Percentiles rank a stretch among this genome's conserved stretches.
These are phyloP conservation scores for Acer campestre DNA, from an alignment of 345 rosid species.

Conservation along the genomic window DNA sequence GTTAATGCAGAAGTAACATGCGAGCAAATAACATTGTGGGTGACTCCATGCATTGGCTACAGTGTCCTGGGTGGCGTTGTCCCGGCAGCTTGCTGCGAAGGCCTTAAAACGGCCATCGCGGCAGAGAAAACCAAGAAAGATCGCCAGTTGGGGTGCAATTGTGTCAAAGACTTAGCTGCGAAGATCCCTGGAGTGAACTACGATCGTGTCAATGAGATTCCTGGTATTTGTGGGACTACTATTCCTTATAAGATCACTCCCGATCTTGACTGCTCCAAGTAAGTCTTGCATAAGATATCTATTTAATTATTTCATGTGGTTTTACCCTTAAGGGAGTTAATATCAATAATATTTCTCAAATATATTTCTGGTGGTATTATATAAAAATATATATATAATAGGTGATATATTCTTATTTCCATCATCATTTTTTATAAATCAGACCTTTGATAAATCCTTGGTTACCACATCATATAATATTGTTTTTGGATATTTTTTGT, in stretches of 20 bases:
- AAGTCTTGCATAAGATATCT: constrained; percentile 18
- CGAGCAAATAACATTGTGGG: constrained; percentile 22
- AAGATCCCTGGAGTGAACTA: constrained; percentile 14
- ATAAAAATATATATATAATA: too few species aligned
- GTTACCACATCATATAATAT: too few species aligned
- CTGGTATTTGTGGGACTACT: constrained; percentile 16
- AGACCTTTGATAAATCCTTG: too few species aligned
- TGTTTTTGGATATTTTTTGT: too few species aligned
- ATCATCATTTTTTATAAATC: too few species aligned
- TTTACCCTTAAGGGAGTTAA: too few species aligned
- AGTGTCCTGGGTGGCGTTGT: constrained; percentile 30
- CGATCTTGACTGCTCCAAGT: constrained; percentile 26
- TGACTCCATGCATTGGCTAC: constrained; percentile 40
- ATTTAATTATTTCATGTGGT: too few species aligned
- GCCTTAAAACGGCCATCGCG: constrained; percentile 24
- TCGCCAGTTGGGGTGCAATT: constrained; percentile 24
- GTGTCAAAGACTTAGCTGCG: constrained; percentile 38
- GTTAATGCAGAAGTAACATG: constrained; percentile 32
- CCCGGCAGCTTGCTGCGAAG: constrained; percentile 28
- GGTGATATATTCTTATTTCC: too few species aligned
- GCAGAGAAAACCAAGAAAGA: constrained; percentile 32
- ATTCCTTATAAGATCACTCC: constrained; percentile 19
- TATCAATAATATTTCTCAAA: too few species aligned
- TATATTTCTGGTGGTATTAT: too few species aligned
- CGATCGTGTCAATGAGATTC: constrained; percentile 25